Conservation (phyloP, 2,329 filamentous ascomycete species). For the Fusarium sp. region DNA sequence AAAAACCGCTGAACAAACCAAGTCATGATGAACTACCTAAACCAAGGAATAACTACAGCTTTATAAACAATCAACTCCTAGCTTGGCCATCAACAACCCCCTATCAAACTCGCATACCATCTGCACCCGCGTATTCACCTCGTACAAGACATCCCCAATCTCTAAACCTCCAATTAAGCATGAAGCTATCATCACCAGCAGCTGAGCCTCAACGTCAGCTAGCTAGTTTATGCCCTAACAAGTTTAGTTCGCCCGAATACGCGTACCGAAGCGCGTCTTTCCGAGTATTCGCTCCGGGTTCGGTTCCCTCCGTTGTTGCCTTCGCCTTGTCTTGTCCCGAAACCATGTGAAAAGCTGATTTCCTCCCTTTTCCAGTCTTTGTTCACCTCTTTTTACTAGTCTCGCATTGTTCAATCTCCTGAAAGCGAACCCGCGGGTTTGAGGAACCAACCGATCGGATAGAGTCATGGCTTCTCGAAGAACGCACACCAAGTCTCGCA, state of each 20-base stretch:
- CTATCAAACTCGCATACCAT: background rate
- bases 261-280: constrained; percentile 27
- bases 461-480: constrained; percentile 41
- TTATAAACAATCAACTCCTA: background rate
- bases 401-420: constrained; percentile 6
- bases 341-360: constrained; percentile 16
- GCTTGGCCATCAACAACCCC: background rate
- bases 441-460: constrained; percentile 3
- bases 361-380: constrained; percentile 10
- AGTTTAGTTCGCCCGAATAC: constrained; percentile 40
- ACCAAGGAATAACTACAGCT: background rate
- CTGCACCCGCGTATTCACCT: background rate
- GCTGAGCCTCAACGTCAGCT: constrained; percentile 14
- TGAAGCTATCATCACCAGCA: background rate
- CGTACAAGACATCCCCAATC: background rate
- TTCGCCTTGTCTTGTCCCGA: constrained; percentile 9
- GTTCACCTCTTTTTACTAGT: background rate
- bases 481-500: constrained; percentile 51
- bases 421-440: constrained; percentile 39
- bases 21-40: background rate
- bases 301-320: background rate
- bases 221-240: background rate
- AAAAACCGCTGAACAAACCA: background rate
- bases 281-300: constrained; percentile 42
- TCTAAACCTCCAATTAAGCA: background rate